A percentile compares a stretch with the other conserved stretches of the same genome.
Evolutionary conservation across 352 stramenopile species (phyloP).

Genomic region (Globisporangium rhizosaccharum): DNA sequence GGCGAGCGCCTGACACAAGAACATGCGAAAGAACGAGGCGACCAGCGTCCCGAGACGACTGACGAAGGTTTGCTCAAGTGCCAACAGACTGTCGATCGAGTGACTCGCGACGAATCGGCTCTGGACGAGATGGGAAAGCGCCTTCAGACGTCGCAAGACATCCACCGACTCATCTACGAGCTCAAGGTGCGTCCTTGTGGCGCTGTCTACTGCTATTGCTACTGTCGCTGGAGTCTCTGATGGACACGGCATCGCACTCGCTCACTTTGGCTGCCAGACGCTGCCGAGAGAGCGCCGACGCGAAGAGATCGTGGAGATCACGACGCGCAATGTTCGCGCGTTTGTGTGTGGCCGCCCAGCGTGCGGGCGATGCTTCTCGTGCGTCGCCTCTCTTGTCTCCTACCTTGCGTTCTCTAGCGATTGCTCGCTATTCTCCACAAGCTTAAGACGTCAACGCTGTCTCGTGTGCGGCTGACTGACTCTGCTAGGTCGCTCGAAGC

Average conservation of each 20-base stretch:
- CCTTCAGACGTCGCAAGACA: constrained; percentile 31
- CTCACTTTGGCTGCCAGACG: constrained; percentile 16
- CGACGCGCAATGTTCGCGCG: constrained; percentile 29
- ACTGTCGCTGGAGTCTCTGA: neutral
- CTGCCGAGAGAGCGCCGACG: constrained; percentile 34
- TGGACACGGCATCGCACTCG: neutral
- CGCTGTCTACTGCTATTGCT: neutral
- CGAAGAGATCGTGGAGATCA: constrained; percentile 47
- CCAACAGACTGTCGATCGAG: neutral
- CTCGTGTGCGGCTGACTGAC: neutral
- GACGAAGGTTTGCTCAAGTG: neutral
- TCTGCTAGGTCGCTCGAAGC: constrained; percentile 36
- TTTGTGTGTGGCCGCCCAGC: constrained; percentile 53
- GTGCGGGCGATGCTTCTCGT: constrained; percentile 60
- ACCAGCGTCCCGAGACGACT: constrained; percentile 4
- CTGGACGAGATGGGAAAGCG: constrained; percentile 2
- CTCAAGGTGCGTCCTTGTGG: constrained; percentile 30
- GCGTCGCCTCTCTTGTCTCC: constrained; percentile 1
- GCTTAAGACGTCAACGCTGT: neutral
- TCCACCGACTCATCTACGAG: constrained; percentile 59
- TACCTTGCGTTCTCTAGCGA: neutral
- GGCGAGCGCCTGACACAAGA: neutral
- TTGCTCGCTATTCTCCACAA: neutral
- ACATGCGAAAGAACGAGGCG: neutral
- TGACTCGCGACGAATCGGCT: constrained; percentile 9